Conservation (phyloP, 768 basidiomycete species). For the Rhizopogon vinicolor region DNA sequence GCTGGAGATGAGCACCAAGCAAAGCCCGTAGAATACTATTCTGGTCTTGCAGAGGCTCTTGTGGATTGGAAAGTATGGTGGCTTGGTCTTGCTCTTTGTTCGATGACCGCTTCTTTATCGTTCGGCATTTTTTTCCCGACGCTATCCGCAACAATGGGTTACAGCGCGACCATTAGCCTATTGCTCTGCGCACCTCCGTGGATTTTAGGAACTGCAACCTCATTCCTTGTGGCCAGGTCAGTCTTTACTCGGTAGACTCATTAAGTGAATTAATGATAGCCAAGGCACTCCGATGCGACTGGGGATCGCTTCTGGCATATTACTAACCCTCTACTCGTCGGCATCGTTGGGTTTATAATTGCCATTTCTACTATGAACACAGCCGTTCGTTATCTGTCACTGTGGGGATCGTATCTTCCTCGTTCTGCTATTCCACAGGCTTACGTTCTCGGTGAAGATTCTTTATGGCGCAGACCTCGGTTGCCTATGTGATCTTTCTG, state of each 20-base stretch:
- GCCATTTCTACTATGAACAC: conserved; percentile 60
- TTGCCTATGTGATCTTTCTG: conserved; percentile 62
- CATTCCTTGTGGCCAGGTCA: conserved; percentile 50
- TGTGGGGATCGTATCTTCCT: conserved; percentile 33
- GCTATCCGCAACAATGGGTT: conserved; percentile 69
- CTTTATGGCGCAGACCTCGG: conserved; percentile 68
- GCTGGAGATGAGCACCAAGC: conserved; percentile 44
- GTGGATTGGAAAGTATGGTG: conserved; percentile 82
- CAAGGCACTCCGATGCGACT: conserved; percentile 64
- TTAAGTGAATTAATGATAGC: conserved; percentile 3
- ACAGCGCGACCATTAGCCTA: conserved; percentile 53
- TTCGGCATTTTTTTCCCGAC: conserved; percentile 83
- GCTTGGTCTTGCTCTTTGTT: conserved; percentile 59
- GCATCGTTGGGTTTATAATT: conserved; percentile 62
- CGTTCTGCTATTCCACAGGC: not conserved
- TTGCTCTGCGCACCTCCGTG: conserved; percentile 78
- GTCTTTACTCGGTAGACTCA: not conserved
- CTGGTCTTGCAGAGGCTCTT: conserved; percentile 52
- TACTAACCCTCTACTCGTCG: conserved; percentile 43
- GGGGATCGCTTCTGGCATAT: conserved; percentile 76
- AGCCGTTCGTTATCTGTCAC: conserved; percentile 56
- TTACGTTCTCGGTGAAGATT: conserved; percentile 41
- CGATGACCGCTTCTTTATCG: conserved; percentile 50
- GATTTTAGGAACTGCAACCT: conserved; percentile 53
- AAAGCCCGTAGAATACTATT: conserved; percentile 28